Conservation (phyloP, 2,329 filamentous ascomycete species). For the Fusarium ramigenum region DNA sequence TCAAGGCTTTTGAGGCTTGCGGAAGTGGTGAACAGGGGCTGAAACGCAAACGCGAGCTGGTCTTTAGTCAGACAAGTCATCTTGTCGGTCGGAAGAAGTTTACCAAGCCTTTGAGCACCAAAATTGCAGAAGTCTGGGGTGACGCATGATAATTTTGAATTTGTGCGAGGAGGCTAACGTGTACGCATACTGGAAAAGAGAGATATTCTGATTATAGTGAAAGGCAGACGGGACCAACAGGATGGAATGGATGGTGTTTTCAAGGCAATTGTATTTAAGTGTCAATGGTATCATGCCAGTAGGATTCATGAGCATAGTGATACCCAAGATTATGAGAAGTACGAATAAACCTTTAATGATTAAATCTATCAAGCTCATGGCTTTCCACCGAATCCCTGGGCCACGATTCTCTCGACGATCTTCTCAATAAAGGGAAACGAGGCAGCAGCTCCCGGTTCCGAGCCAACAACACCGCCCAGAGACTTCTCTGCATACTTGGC, state of each 20-base stretch:
- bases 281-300: background rate
- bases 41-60: slow-evolving; percentile 68
- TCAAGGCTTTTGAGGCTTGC: slow-evolving; percentile 73
- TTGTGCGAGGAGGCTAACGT: background rate
- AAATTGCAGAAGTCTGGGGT: slow-evolving; percentile 78
- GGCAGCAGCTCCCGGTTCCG: slow-evolving; percentile 57
- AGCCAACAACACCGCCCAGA: slow-evolving; percentile 74
- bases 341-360: slow-evolving; percentile 33
- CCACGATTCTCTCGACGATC: slow-evolving; percentile 78
- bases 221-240: background rate
- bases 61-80: slow-evolving; percentile 64
- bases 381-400: slow-evolving; percentile 61
- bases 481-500: slow-evolving; percentile 92
- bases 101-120: slow-evolving; percentile 70
- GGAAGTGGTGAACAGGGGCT: slow-evolving; percentile 58
- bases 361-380: slow-evolving; percentile 22
- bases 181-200: background rate
- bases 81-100: slow-evolving; percentile 76
- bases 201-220: background rate
- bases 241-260: background rate
- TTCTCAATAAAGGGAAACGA: slow-evolving; percentile 71
- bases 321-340: slow-evolving; percentile 7
- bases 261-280: background rate
- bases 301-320: background rate
- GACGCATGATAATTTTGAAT: slow-evolving; percentile 48